Evolutionary conservation across 129 eudicot species (phyloP), one percentile per base, ranked within the genome.

Genomic region (Flaveria linearis): DNA sequence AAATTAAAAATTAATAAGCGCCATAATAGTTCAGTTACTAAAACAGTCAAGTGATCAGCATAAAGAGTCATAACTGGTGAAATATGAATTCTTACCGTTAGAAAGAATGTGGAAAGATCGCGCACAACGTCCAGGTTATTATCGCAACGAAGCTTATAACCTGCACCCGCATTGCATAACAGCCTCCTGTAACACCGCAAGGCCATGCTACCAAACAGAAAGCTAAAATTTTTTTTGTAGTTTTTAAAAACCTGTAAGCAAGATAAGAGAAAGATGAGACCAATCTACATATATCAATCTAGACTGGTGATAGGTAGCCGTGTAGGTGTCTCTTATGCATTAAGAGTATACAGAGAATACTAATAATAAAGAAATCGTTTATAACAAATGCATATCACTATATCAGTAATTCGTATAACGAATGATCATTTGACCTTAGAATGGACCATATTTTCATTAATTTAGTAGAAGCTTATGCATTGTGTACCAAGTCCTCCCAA

Each of bases 141-240:
- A 80, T 13, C 39, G 25, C 73, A 80, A 52, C 55, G 61, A 6
- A 46, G 79, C 45, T 73, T 73, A 80, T 68, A 80, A 43, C 53
- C 36, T 5, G 84, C 56, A 55, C 69, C 63, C 13, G 46, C 16
- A 4, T 30, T 65, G 63, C 15, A 49, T 56, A 80, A 74, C 23
- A 80, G 36, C 80, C 36, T 74, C 79, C 80, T 74, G 63, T 57
- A 80, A 65, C 78, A 80, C 50, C 61, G 16, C 18, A 67, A 80
- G 41, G 84, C 84, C 84, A 80, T 80, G 53, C 53, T 74, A 39
- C 65, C 43, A 53, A 53, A 45, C 50, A 52, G 46, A 52, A 65
- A 73, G 18, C 9, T 49, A 26, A 15, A 46, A 5, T 10, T 20
- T 1, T 36, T 20, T 13, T 70, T 33, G 25, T 65, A 73, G 28